Base-by-base conservation (phyloP, 139 green algal species). In the Auxenochlorella pyrenoidosa region DNA sequence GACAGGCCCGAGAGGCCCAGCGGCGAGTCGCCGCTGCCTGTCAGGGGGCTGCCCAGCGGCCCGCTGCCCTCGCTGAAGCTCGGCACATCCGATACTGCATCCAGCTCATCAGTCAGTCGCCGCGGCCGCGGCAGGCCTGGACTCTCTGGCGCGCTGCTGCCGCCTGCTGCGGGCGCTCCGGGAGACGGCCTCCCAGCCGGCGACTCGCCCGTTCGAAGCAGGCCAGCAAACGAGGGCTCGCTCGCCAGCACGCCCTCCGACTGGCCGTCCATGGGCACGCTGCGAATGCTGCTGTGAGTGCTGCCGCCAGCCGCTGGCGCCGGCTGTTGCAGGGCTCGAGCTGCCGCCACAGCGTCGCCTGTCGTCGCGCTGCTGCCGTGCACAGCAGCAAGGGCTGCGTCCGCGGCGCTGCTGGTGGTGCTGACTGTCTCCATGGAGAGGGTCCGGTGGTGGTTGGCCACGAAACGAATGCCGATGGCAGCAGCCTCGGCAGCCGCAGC, bases 401-500 rank as follows among this genome's bases (percentile, higher is more conserved):
- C 84, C 18, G 85, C 36, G 38, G 44, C 72, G 85, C 76, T 71
- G 77, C 65, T 65, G 32, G 38, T 86, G 78, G 34, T 83, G 78
- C 75, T 83, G 40, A 60, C 40, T 5, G 85, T 89, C 15, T 91
- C 88, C 71, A 84, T 65, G 1, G 88, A 91, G 24, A 60, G 10
- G 24, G 47, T 83, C 24, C 83, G 79, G 54, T 88, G 79, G 79
- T 91, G 88, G 65, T 91, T 87, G 54, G 88, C 43, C 28, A 87
- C 26, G 38, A 79, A 89, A 8, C 16, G 43, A 36, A 89, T 91
- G 71, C 88, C 88, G 1, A 34, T 40, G 34, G 76, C 76, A 21
- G 88, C 88, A 40, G 83, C 88, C 59, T 82, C 83, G 5, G 63
- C 77, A 0, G 83, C 88, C 0, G 88, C 88, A 5, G 83, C 60